A percentile compares a stretch with the other conserved stretches of the same genome.
These are phyloP conservation scores for Cytospora leucostoma DNA, from an alignment of 2,329 filamentous ascomycete species.

Conservation along the genomic window DNA sequence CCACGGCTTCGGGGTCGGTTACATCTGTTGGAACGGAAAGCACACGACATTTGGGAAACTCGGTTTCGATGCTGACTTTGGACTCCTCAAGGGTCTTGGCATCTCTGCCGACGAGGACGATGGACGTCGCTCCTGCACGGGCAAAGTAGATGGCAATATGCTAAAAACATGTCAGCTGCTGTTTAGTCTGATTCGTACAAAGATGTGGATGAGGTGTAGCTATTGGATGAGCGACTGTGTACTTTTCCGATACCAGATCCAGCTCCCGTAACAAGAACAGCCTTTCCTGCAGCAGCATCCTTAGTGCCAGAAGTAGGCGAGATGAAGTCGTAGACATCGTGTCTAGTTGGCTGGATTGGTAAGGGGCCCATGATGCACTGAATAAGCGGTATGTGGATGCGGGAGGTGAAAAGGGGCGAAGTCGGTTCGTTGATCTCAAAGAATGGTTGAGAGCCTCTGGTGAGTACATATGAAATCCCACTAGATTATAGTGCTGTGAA, in stretches of 20 bases:
- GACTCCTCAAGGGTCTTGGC: not conserved
- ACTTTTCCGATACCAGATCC: not conserved
- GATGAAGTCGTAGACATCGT: constrained; percentile 5
- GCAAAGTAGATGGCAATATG: not conserved
- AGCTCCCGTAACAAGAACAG: constrained; percentile 2
- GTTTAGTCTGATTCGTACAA: not conserved
- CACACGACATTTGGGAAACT: not conserved
- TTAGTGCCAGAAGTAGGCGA: not conserved
- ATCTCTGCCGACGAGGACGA: constrained; percentile 1
- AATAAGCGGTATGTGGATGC: not conserved
- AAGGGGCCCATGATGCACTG: not conserved
- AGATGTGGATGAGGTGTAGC: too few relatives aligned
- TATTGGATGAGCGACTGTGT: not conserved
- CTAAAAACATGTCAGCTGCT: not conserved
- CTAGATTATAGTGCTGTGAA: too few relatives aligned
- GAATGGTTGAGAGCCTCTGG: too few relatives aligned
- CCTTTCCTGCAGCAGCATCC: not conserved
- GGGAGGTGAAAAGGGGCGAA: too few relatives aligned
- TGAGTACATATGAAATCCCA: too few relatives aligned
- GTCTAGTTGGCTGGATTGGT: not conserved
- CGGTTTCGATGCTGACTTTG: not conserved
- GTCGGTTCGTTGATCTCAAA: too few relatives aligned
- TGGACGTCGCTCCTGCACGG: constrained; percentile 1
- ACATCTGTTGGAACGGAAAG: not conserved
- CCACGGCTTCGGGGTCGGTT: not conserved